These are phyloP conservation scores for Opeltia flavorubescens DNA, from an alignment of 495 filamentous ascomycete genomes.

Conservation along the genomic window DNA sequence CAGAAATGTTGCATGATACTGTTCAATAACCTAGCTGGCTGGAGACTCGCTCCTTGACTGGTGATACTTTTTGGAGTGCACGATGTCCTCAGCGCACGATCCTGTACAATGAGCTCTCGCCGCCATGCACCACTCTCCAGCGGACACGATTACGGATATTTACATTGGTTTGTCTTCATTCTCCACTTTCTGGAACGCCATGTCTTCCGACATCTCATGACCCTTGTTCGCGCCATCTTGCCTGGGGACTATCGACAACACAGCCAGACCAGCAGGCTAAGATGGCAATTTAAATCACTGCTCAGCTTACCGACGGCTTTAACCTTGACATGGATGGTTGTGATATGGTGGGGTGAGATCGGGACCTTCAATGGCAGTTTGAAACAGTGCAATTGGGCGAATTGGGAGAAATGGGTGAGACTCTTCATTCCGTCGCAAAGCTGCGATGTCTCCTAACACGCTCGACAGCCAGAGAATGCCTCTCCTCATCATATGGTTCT, in stretches of 20 bases:
- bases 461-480: conserved; percentile 51
- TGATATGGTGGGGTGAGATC: conserved; percentile 80
- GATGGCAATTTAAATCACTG: not conserved
- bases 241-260: not conserved
- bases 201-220: not conserved
- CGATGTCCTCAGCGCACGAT: not conserved
- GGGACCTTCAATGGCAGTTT: conserved; percentile 56
- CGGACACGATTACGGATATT: not conserved
- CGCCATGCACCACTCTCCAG: conserved; percentile 1
- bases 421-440: not conserved
- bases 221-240: too few species aligned
- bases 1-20: too few species aligned
- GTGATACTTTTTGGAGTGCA: too few species aligned
- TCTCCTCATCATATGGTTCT: conserved; percentile 76
- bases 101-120: not conserved
- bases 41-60: too few species aligned
- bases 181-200: not conserved
- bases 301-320: conserved; percentile 24
- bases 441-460: not conserved
- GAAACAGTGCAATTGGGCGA: conserved; percentile 61
- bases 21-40: too few species aligned
- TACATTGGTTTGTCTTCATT: not conserved
- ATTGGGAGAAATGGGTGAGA: conserved; percentile 89
- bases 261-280: not conserved
- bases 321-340: conserved; percentile 57